Conservation (phyloP, 2,329 filamentous ascomycete species). For the Didymella sp. region DNA sequence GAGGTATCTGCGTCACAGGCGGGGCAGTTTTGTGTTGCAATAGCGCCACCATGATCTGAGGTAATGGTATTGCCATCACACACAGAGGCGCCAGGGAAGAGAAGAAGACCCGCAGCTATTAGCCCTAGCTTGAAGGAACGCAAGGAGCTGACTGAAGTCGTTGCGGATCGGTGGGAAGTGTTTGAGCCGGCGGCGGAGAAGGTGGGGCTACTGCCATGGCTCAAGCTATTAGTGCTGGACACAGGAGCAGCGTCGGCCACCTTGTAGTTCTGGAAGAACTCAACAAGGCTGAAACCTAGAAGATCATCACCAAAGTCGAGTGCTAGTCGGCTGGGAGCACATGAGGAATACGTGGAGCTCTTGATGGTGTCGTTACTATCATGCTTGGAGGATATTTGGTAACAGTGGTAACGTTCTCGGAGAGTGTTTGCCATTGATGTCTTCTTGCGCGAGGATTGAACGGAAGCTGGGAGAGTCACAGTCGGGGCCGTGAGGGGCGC, state of each 20-base stretch:
- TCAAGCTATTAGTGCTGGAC: not conserved
- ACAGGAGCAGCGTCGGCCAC: not conserved
- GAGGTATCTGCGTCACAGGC: not conserved
- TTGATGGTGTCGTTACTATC: not conserved
- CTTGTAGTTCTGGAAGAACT: not conserved
- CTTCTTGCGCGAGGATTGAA: not conserved
- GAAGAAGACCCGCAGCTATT: not conserved
- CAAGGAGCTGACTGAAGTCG: not conserved
- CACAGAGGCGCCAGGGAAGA: not conserved
- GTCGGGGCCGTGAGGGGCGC: not conserved
- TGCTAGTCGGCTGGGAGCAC: not conserved
- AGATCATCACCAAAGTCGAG: not conserved
- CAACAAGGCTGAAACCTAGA: not conserved
- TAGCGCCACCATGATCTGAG: not conserved
- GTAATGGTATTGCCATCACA: not conserved
- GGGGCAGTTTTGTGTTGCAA: not conserved
- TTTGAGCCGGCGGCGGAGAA: not conserved
- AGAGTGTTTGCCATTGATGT: not conserved
- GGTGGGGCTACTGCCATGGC: not conserved
- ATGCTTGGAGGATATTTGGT: not conserved
- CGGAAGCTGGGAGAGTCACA: not conserved
- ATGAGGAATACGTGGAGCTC: not conserved
- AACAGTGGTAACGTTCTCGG: not conserved
- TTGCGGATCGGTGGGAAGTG: not conserved
- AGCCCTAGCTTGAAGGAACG: not conserved